phyloP scores from a whole-genome alignment of 441 rosid species.

The Daphne laureola region DNA sequence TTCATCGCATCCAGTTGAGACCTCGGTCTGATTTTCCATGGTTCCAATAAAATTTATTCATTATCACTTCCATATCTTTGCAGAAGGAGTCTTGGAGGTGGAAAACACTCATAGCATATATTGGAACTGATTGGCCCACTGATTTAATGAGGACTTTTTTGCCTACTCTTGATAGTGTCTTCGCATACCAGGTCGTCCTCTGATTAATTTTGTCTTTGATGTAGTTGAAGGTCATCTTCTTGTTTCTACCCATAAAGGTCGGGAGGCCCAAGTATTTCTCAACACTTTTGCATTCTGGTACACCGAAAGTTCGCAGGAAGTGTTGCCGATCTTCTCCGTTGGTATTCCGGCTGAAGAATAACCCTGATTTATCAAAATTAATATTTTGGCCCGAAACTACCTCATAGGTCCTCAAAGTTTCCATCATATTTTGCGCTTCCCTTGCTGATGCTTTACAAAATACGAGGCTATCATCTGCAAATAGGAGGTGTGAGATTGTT shows the following conservation, averaged over 20 bases:
- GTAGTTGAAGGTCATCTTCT: too few relatives aligned
- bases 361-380: neutral
- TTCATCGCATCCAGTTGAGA: neutral
- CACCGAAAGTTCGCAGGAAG: neutral
- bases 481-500: neutral
- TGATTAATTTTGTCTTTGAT: neutral
- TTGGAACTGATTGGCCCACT: neutral
- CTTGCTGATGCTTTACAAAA: neutral
- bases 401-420: neutral
- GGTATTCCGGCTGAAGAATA: neutral
- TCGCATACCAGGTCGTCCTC: neutral
- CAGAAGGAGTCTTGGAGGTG: neutral
- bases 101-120: too few relatives aligned
- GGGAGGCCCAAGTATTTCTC: neutral
- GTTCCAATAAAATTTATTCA: neutral
- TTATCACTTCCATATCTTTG: neutral
- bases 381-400: neutral
- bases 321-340: neutral
- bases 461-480: neutral
- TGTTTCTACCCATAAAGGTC: neutral
- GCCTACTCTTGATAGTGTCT: neutral
- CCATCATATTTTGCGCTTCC: too few relatives aligned
- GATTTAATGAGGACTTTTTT: neutral
- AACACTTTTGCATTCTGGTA: neutral
- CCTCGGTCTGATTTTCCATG: neutral